These are phyloP conservation scores for Alternaria burnsii DNA, from an alignment of 2,329 filamentous ascomycete species.

Conservation along the genomic window DNA sequence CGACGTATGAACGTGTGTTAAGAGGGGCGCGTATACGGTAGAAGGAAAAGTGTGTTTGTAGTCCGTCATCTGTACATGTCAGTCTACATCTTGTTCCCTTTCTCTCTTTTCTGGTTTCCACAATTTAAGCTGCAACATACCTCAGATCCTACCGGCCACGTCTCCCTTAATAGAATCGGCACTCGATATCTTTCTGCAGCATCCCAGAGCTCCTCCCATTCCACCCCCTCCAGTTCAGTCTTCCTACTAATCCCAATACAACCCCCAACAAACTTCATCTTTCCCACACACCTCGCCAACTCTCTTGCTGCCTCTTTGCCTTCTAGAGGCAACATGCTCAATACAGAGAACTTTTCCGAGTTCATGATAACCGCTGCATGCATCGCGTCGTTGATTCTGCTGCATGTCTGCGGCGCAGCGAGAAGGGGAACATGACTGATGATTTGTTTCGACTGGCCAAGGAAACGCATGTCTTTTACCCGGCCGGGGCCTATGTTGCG, in stretches of 20 bases:
- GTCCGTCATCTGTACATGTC: conserved; percentile 17
- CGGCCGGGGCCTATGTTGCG: conserved; percentile 32
- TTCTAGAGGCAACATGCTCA: conserved; percentile 53
- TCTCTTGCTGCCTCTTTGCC: conserved; percentile 49
- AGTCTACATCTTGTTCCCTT: neutral
- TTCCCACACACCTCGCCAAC: conserved; percentile 52
- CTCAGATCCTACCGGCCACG: conserved; percentile 30
- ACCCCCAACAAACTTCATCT: conserved; percentile 60
- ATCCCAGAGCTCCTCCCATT: conserved; percentile 56
- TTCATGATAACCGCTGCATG: conserved; percentile 26
- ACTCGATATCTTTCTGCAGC: conserved; percentile 53
- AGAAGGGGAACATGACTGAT: conserved; percentile 38
- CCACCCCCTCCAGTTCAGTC: conserved; percentile 55
- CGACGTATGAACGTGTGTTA: conserved; percentile 54
- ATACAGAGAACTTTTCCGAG: conserved; percentile 53
- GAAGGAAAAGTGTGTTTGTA: conserved; percentile 23
- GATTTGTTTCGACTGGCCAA: conserved; percentile 35
- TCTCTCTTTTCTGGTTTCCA: neutral
- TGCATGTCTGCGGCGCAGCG: conserved; percentile 24
- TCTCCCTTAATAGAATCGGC: conserved; percentile 40
- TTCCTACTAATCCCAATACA: conserved; percentile 54
- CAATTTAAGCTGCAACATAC: conserved; percentile 8
- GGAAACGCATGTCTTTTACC: conserved; percentile 34
- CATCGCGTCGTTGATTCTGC: conserved; percentile 38
- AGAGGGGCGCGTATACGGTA: conserved; percentile 23